phyloP scores from a whole-genome alignment of 2,329 filamentous ascomycete species.

The Epicoccum nigrum region DNA sequence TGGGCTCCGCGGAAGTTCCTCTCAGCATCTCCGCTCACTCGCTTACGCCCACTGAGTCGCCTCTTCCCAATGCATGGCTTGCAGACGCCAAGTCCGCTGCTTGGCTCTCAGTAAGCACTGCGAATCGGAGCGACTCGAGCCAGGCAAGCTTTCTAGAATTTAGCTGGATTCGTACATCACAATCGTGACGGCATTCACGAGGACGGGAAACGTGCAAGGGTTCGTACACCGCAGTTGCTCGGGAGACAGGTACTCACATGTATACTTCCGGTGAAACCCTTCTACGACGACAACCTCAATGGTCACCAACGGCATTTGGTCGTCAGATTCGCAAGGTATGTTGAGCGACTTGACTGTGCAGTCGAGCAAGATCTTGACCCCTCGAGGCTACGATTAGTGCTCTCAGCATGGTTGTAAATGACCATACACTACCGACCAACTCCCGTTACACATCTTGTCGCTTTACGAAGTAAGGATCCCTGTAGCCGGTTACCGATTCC shows the following conservation, averaged over 20 bases:
- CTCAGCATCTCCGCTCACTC: neutral
- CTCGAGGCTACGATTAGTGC: neutral
- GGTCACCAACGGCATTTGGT: neutral
- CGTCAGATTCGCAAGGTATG: neutral
- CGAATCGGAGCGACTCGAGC: constrained; percentile 1
- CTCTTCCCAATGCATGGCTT: constrained; percentile 15
- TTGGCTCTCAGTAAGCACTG: constrained; percentile 9
- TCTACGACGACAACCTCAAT: neutral
- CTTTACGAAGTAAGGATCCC: neutral
- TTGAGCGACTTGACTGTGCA: neutral
- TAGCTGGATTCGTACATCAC: neutral
- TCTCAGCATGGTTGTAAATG: neutral
- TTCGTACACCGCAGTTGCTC: neutral
- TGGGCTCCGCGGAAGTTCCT: neutral
- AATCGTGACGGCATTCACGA: neutral
- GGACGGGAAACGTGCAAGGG: neutral
- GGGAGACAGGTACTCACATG: neutral
- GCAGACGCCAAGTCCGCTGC: constrained; percentile 14
- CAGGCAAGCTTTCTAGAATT: neutral
- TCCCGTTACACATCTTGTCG: neutral
- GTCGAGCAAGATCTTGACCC: neutral
- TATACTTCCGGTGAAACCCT: neutral
- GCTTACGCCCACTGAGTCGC: constrained; percentile 1
- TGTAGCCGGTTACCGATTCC: neutral
- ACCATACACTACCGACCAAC: neutral